These are phyloP conservation scores for Xylaria sp. DNA, from an alignment of 495 filamentous ascomycete genomes.

Conservation along the genomic window DNA sequence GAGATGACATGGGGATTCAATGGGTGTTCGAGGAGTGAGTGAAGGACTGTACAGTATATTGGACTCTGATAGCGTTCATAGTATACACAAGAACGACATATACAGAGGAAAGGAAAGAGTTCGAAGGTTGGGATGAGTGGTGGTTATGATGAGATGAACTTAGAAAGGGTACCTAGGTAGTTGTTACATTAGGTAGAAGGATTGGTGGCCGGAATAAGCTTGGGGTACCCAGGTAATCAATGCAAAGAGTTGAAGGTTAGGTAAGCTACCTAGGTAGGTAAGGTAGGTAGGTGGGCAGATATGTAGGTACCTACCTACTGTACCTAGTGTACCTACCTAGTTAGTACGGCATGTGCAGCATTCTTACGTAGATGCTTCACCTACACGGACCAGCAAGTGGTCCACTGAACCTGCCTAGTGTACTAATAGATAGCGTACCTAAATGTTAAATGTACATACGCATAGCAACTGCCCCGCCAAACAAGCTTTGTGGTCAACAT, in stretches of 20 bases:
- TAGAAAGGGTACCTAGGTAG: no score
- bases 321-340: no score
- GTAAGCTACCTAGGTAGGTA: no score
- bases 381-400: no score
- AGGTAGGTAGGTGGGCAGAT: background rate
- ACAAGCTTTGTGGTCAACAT: constrained; percentile 22
- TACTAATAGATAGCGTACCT: no score
- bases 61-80: background rate
- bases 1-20: constrained; percentile 5
- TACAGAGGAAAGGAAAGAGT: background rate
- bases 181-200: no score
- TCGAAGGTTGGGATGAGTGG: background rate
- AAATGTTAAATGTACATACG: no score
- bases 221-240: no score
- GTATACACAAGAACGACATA: background rate
- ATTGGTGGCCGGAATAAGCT: background rate
- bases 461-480: constrained; percentile 19
- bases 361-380: no score
- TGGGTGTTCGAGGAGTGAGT: background rate
- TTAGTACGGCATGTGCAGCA: no score
- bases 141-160: background rate
- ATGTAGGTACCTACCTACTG: background rate
- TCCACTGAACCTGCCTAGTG: no score
- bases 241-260: constrained; percentile 2
- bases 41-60: background rate